These are phyloP conservation scores for Nakataea oryzae DNA, from an alignment of 2,329 filamentous ascomycete genomes.

Conservation along the genomic window DNA sequence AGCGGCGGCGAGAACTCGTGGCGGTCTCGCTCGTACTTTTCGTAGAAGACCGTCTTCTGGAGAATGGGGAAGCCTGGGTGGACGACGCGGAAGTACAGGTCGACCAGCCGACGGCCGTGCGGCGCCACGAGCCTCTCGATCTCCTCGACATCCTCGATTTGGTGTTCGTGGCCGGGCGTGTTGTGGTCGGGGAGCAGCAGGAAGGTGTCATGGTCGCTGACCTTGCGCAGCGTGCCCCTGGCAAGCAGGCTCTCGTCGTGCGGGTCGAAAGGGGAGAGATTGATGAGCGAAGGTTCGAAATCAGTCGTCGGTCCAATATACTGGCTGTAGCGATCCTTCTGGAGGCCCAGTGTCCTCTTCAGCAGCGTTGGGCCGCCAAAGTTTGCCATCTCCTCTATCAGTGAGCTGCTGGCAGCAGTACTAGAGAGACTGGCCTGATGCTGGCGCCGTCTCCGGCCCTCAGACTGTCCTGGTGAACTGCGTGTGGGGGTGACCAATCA, in stretches of 20 bases:
- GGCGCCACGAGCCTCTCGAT: conserved; percentile 61
- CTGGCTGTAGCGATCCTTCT: conserved; percentile 69
- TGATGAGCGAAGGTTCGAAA: conserved; percentile 75
- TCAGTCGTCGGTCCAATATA: conserved; percentile 78
- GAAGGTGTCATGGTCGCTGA: conserved; percentile 70
- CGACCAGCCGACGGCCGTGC: conserved; percentile 52
- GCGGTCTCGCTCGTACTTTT: conserved; percentile 47
- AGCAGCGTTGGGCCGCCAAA: conserved; percentile 56
- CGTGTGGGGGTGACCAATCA: conserved; percentile 28
- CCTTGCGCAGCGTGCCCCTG: conserved; percentile 59
- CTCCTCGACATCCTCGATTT: conserved; percentile 51
- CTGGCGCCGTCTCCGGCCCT: conserved; percentile 42
- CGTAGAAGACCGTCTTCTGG: conserved; percentile 50
- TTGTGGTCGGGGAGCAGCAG: conserved; percentile 66
- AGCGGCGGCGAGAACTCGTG: conserved; percentile 48
- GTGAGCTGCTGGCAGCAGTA: conserved; percentile 49
- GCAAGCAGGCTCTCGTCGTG: conserved; percentile 71
- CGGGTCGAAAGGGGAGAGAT: conserved; percentile 68
- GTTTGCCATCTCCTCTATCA: conserved; percentile 62
- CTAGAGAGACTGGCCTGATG: conserved; percentile 50
- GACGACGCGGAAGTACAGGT: conserved; percentile 55
- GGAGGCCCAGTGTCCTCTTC: conserved; percentile 63
- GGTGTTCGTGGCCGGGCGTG: conserved; percentile 62
- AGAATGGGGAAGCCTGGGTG: conserved; percentile 49
- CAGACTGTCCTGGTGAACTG: conserved; percentile 47